Evolutionary conservation across 78 protist genomes (phyloP), one percentile per base, ranked within the genome.

Genomic region (Speleostelium caveatum): DNA sequence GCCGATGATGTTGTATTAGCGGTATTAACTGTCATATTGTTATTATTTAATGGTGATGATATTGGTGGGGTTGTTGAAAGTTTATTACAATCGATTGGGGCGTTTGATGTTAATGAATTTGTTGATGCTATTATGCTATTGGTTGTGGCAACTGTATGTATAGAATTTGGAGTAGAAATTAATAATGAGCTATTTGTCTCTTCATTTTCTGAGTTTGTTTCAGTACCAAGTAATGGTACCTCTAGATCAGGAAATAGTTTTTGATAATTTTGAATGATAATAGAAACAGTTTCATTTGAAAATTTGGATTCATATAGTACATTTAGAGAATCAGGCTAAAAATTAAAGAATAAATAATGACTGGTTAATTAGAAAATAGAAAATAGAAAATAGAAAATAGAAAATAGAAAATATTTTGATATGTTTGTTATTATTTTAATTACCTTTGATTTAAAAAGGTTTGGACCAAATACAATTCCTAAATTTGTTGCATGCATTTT

Each of bases 391-490:
- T 33, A 0, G 19, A 61, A 22, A 30, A 0, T 22, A 16, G 19
- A 32, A 32, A 19, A 30, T 61, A 30, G n/a, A 61, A 12, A 24
- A 26, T 3, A 19, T 61, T 6, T n/a, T 33, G 32, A 26, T 2
- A 32, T 16, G 1, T 4, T 0, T 16, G 12, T n/a, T 33, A 17
- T 0, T 19, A n/a, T 14, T 22, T 3, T 61, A 61, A 10, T 32
- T 61, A 61, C 68, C 26, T 3, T 80, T 1, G 89, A 80, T 42
- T 65, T 45, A 21, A 80, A 80, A 7, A 80, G 17, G n/a, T 65
- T 67, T 5, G 89, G 89, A 19, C 89, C 89, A 58, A 80, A 80
- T 16, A 80, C 89, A 36, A 80, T 65, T 45, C 89, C 89, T 77
- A 80, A 67, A 68, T 80, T 80, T 21, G 14, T 35, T 1, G 89